These are phyloP conservation scores for Aspergillus arachidicola DNA, from an alignment of 2,329 filamentous ascomycete species.

Conservation along the genomic window DNA sequence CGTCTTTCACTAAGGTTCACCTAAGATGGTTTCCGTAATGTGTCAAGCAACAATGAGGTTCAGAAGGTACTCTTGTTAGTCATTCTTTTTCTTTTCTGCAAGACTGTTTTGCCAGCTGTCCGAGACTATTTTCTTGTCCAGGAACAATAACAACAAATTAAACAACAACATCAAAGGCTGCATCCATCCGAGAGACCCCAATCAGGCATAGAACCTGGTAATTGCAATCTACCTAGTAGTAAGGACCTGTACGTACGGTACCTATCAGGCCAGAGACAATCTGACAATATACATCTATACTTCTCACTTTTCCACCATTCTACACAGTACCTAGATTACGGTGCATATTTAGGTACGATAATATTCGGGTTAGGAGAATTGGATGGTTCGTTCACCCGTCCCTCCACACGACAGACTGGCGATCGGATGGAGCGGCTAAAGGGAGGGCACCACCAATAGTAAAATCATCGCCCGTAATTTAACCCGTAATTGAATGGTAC, in stretches of 20 bases:
- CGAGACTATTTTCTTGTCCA: not conserved
- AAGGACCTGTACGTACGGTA: not conserved
- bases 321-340: not conserved
- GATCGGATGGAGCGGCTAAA: conserved; percentile 8
- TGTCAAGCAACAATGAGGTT: conserved; percentile 6
- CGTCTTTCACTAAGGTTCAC: conserved; percentile 7
- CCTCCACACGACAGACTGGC: conserved; percentile 1
- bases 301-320: not conserved
- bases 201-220: not conserved
- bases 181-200: not conserved
- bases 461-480: not conserved
- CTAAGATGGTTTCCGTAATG: not conserved
- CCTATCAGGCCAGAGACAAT: not conserved
- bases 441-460: conserved; percentile 6
- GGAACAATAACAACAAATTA: conserved; percentile 2
- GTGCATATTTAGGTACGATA: not conserved
- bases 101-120: not conserved
- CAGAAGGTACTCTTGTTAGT: not conserved
- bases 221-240: not conserved
- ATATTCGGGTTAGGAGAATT: not conserved
- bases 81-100: not conserved
- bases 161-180: not conserved
- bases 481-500: conserved; percentile 2
- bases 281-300: not conserved
- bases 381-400: conserved; percentile 2